Conservation (phyloP, 176 grass and related monocot genomes). For the Raddia guianensis region DNA sequence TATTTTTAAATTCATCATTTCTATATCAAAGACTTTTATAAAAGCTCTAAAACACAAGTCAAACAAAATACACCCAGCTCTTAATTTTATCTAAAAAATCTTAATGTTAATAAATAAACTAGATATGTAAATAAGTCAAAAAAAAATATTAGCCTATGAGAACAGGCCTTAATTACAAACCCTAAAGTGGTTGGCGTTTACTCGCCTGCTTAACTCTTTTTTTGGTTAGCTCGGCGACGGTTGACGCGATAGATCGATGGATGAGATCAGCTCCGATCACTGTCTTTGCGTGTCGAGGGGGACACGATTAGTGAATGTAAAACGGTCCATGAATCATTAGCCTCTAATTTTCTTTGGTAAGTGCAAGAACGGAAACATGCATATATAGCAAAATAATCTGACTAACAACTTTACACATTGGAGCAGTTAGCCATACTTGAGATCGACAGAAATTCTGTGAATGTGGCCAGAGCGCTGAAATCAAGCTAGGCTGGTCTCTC, state of each 20-base stretch:
- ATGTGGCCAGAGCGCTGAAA: background rate
- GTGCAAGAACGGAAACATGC: background rate
- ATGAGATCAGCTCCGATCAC: constrained; percentile 36
- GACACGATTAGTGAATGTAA: background rate
- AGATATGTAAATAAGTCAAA: too few species aligned
- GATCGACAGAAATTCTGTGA: background rate
- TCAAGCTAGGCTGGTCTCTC: too few species aligned
- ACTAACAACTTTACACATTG: constrained; percentile 35
- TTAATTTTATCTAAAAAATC: too few species aligned
- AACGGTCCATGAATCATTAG: background rate
- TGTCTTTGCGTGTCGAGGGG: constrained; percentile 28
- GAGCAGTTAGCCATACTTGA: background rate
- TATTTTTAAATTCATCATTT: too few species aligned
- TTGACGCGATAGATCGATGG: constrained; percentile 1
- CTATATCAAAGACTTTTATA: too few species aligned
- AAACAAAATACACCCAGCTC: too few species aligned
- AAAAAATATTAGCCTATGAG: too few species aligned
- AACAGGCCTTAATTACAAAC: too few species aligned
- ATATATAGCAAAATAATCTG: background rate
- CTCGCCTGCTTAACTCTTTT: too few species aligned
- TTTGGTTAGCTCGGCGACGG: constrained; percentile 24
- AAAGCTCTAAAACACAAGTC: too few species aligned
- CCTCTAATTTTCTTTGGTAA: background rate
- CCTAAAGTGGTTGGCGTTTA: too few species aligned
- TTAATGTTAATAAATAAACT: too few species aligned